Evolutionary conservation across 768 basidiomycete genomes (phyloP), one percentile per base, ranked within the genome.

Genomic region (Lactarius deliciosus): DNA sequence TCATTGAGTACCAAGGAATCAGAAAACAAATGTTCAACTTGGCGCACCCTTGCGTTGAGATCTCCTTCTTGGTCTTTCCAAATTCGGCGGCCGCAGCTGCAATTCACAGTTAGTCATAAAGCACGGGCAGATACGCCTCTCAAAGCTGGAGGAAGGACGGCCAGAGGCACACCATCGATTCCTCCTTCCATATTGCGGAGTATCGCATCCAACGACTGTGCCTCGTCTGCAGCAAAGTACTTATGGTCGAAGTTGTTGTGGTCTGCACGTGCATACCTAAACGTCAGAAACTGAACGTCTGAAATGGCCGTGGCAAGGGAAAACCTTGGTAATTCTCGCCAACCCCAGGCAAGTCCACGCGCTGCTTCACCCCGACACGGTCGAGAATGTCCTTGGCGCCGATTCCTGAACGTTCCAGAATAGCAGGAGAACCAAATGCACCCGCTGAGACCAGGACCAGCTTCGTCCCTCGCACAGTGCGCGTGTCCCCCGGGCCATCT

Each of bases 11-110:
- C 43, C 30, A 30, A 9, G 11, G 15, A 1, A 64, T 5, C 28
- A 13, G 7, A 43, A 16, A 7, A 2, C 15, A 22, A 15, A 18
- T 30, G 6, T 72, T 32, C 2, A 32, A 32, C 32, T 32, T 79
- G 69, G 85, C 79, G 3, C 36, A 87, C 88, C 84, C 88, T 68
- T 83, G 79, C 1, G 85, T 79, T 70, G 88, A 76, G 50, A 83
- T 71, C 2, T 86, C 85, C 38, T 72, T 78, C 0, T 83, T 85
- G 0, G 74, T 72, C 20, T 71, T 69, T 10, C 72, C 64, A 75
- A 77, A 83, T 50, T 79, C 74, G 22, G 61, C 68, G 38, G 70
- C 70, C 72, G 77, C 76, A 61, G 75, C 79, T 81, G 41, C 28
- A 30, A 30, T 36, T 13, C 47, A 15, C 2, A 11, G 32, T 30